phyloP scores from a whole-genome alignment of 2,329 filamentous ascomycete genomes.

The Exutisphaerella laricina region DNA sequence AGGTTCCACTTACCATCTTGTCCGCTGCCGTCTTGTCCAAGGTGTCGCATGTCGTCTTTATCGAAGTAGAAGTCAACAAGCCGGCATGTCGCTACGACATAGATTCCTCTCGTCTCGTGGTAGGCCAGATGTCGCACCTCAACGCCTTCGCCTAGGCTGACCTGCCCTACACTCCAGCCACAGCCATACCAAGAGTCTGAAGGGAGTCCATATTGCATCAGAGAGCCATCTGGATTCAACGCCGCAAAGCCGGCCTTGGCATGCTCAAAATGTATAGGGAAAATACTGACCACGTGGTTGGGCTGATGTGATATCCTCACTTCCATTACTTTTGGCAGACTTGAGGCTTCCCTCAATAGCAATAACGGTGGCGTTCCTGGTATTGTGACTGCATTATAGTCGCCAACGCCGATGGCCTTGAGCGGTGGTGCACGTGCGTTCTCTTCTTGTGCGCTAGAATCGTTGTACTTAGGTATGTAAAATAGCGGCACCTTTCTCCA shows the following conservation, averaged over 20 bases:
- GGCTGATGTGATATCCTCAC: slow-evolving; percentile 7
- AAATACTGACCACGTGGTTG: slow-evolving; percentile 44
- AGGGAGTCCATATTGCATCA: slow-evolving; percentile 69
- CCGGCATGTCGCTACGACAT: slow-evolving; percentile 67
- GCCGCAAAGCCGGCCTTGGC: slow-evolving; percentile 78
- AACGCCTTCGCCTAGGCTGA: slow-evolving; percentile 51
- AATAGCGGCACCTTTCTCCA: slow-evolving; percentile 73
- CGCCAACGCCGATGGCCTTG: slow-evolving; percentile 59
- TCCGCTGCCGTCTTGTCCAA: slow-evolving; percentile 56
- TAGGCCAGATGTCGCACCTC: slow-evolving; percentile 67
- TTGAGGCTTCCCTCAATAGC: slow-evolving; percentile 74
- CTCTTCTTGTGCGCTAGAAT: slow-evolving; percentile 47
- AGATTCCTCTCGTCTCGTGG: slow-evolving; percentile 67
- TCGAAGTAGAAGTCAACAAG: slow-evolving; percentile 72
- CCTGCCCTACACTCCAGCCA: slow-evolving; percentile 67
- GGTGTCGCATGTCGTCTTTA: slow-evolving; percentile 75
- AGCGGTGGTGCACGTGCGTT: slow-evolving; percentile 45
- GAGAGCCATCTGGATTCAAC: slow-evolving; percentile 49
- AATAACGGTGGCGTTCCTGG: slow-evolving; percentile 75
- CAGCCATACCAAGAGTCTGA: slow-evolving; percentile 64
- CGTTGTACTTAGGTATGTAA: slow-evolving; percentile 55
- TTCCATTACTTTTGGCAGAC: slow-evolving; percentile 58
- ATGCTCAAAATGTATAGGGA: slow-evolving; percentile 67
- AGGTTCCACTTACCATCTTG: slow-evolving; percentile 41
- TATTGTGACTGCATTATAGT: slow-evolving; percentile 77